A percentile compares a stretch with the other conserved stretches of the same genome.
Conservation (phyloP, 352 stramenopile species). For the Phytopythium sindhum region DNA sequence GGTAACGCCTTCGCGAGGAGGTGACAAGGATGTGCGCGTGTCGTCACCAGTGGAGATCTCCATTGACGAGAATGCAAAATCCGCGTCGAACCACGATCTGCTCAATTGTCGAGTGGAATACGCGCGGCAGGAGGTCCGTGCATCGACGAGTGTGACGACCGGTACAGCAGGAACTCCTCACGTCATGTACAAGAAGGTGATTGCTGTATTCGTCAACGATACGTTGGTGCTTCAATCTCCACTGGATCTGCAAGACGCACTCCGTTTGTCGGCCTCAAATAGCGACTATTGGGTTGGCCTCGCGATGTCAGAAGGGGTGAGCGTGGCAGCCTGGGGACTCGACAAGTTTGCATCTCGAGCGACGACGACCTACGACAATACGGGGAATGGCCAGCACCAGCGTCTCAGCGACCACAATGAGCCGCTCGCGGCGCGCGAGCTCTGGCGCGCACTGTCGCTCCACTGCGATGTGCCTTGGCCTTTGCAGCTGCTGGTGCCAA, state of each 20-base stretch:
- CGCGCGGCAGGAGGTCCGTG: conserved; percentile 33
- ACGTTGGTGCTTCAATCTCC: conserved; percentile 39
- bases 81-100: conserved; percentile 12
- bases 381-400: background rate
- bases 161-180: conserved; percentile 13
- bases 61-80: conserved; percentile 10
- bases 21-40: conserved; percentile 26
- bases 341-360: conserved; percentile 42
- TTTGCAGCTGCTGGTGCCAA: conserved; percentile 61
- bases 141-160: conserved; percentile 8
- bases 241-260: conserved; percentile 44
- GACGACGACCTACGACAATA: conserved; percentile 25
- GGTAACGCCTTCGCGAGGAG: conserved; percentile 26
- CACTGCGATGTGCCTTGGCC: conserved; percentile 56
- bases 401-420: conserved; percentile 35
- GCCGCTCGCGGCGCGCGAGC: conserved; percentile 37
- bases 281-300: conserved; percentile 59
- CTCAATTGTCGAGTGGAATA: conserved; percentile 38
- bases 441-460: conserved; percentile 58
- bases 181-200: conserved; percentile 51
- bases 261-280: conserved; percentile 29
- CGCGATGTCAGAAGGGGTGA: conserved; percentile 32
- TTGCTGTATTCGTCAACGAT: conserved; percentile 40
- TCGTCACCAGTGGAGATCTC: conserved; percentile 26
- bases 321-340: conserved; percentile 41